These are phyloP conservation scores for Cocos nucifera DNA, from an alignment of 176 grass and related monocot genomes.

Conservation along the genomic window DNA sequence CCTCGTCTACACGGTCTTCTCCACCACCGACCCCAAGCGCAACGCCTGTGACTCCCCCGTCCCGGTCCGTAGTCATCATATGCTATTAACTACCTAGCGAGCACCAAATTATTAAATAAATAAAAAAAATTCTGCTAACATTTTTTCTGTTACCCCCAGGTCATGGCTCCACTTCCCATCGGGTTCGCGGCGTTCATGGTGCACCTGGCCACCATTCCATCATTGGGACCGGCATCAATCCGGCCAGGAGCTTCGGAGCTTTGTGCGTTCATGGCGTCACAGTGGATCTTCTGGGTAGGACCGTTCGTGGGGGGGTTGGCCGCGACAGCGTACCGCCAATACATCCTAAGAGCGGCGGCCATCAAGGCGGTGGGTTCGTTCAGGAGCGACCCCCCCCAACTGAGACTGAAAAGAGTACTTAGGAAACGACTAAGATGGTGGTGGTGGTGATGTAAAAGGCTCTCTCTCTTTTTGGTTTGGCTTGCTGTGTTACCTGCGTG, in stretches of 20 bases:
- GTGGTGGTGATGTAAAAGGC: too few relatives aligned
- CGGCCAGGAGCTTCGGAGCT: conserved; percentile 6
- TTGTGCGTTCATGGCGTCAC: neutral
- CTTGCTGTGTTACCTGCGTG: too few relatives aligned
- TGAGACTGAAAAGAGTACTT: neutral
- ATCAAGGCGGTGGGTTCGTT: conserved; percentile 14
- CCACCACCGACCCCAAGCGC: conserved; percentile 20
- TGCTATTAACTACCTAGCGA: neutral
- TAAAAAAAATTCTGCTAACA: too few relatives aligned
- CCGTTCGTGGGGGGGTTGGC: conserved; percentile 3
- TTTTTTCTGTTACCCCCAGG: neutral
- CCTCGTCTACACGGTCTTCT: conserved; percentile 26
- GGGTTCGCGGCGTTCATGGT: conserved; percentile 17
- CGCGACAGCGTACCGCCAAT: conserved; percentile 12
- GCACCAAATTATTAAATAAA: too few relatives aligned
- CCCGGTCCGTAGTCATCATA: conserved; percentile 1
- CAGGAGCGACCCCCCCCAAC: conserved; percentile 12
- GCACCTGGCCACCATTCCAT: conserved; percentile 15
- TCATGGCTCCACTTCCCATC: conserved; percentile 14
- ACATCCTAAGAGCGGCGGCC: conserved; percentile 11
- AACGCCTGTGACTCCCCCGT: conserved; percentile 15
- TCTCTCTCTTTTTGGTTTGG: too few relatives aligned
- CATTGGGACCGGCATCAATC: conserved; percentile 12
- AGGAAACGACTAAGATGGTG: too few relatives aligned
- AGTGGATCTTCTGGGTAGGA: conserved; percentile 19